phyloP scores from a whole-genome alignment of 1,139 yeast species.

The Sugiyamaella sp. region DNA sequence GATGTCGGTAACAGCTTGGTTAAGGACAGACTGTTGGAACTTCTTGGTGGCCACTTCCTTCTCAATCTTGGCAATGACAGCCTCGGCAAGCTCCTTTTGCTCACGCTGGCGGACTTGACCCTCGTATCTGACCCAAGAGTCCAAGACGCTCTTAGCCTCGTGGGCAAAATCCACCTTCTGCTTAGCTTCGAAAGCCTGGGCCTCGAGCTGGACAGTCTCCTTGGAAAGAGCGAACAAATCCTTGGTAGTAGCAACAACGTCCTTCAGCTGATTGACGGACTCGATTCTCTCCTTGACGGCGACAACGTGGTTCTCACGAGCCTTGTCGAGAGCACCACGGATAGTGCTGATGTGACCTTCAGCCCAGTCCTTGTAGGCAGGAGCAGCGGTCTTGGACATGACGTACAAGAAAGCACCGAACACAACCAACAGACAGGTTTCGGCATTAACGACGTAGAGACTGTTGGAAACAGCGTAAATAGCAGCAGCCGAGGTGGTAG shows the following conservation, averaged over 20 bases:
- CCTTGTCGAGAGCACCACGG: slow-evolving; percentile 76
- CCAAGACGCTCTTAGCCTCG: slow-evolving; percentile 94
- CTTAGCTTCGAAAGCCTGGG: slow-evolving; percentile 88
- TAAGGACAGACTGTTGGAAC: slow-evolving; percentile 91
- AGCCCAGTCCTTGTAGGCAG: slow-evolving; percentile 94
- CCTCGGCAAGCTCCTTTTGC: slow-evolving; percentile 86
- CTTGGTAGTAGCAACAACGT: slow-evolving; percentile 89
- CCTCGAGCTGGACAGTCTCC: slow-evolving; percentile 95
- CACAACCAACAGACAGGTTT: slow-evolving; percentile 80
- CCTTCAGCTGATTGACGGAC: slow-evolving; percentile 84
- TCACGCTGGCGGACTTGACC: slow-evolving; percentile 94
- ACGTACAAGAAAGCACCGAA: slow-evolving; percentile 77
- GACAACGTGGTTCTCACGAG: slow-evolving; percentile 85
- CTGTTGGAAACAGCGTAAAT: slow-evolving; percentile 93
- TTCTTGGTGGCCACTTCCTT: slow-evolving; percentile 82
- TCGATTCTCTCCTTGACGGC: slow-evolving; percentile 94
- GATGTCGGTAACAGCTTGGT: slow-evolving; percentile 88
- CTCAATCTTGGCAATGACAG: slow-evolving; percentile 87
- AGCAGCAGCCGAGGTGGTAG: slow-evolving; percentile 93
- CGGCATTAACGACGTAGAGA: slow-evolving; percentile 90
- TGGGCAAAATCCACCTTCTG: slow-evolving; percentile 84
- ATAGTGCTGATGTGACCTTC: slow-evolving; percentile 87
- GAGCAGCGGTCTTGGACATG: slow-evolving; percentile 87
- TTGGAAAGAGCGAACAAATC: slow-evolving; percentile 90
- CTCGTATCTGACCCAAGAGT: slow-evolving; percentile 99